Conservation (phyloP, 2,329 filamentous ascomycete species). For the Aureobasidium leucospermi region DNA sequence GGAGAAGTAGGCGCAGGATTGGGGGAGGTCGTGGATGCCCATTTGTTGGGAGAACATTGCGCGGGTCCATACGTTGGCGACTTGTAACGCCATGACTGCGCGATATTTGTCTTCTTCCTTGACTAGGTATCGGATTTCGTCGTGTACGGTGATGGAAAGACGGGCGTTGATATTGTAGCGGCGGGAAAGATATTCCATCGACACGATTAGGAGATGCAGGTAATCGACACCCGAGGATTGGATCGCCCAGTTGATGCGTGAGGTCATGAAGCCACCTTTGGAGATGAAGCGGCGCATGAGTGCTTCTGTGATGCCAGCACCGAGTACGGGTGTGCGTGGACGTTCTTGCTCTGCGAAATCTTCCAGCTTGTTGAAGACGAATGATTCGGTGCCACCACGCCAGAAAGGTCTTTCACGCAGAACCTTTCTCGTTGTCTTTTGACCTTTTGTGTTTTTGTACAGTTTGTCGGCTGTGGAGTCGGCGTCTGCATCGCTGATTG, state of each 20-base stretch:
- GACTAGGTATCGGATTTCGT: slow-evolving; percentile 93
- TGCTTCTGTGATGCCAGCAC: slow-evolving; percentile 92
- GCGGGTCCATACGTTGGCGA: slow-evolving; percentile 92
- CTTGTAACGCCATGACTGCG: slow-evolving; percentile 83
- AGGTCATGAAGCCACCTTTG: slow-evolving; percentile 89
- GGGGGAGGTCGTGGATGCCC: slow-evolving; percentile 89
- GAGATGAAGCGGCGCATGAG: slow-evolving; percentile 81
- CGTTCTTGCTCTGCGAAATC: slow-evolving; percentile 93
- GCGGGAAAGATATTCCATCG: slow-evolving; percentile 87
- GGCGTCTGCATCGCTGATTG: slow-evolving; percentile 71
- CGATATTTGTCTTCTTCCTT: slow-evolving; percentile 79
- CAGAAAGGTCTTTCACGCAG: slow-evolving; percentile 76
- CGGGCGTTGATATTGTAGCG: slow-evolving; percentile 80
- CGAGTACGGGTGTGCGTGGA: slow-evolving; percentile 84
- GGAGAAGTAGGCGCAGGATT: slow-evolving; percentile 91
- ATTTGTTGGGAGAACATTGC: slow-evolving; percentile 97
- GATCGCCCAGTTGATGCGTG: slow-evolving; percentile 97
- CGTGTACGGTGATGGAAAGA: slow-evolving; percentile 88
- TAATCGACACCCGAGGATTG: slow-evolving; percentile 97
- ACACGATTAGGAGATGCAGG: slow-evolving; percentile 82
- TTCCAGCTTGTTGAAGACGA: slow-evolving; percentile 97
- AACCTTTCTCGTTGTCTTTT: slow-evolving; percentile 67
- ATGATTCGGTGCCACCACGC: slow-evolving; percentile 92
- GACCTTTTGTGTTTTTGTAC: slow-evolving; percentile 84
- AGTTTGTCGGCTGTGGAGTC: slow-evolving; percentile 67